A percentile compares a stretch with the other conserved stretches of the same genome.
These are phyloP conservation scores for Candida gigantensis DNA, from an alignment of 1,139 yeast genomes.

Conservation along the genomic window DNA sequence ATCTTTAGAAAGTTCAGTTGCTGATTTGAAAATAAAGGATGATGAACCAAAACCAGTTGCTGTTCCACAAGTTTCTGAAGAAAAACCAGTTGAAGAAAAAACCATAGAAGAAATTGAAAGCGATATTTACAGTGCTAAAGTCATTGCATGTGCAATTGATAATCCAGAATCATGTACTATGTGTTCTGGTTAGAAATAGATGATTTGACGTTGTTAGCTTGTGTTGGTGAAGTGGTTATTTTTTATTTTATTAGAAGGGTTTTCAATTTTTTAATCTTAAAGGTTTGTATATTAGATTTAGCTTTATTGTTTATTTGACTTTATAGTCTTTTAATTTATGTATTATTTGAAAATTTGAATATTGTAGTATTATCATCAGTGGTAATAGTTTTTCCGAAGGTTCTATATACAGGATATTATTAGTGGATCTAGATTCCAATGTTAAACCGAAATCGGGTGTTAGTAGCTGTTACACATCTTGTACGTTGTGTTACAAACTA, in stretches of 20 bases:
- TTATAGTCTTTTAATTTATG: neutral
- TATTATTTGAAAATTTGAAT: no score
- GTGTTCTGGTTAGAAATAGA: constrained; percentile 98
- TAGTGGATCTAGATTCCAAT: no score
- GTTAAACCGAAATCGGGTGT: no score
- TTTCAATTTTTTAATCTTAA: neutral
- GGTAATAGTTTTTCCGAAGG: no score
- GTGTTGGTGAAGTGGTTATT: no score
- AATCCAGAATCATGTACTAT: constrained; percentile 97
- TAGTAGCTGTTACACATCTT: no score
- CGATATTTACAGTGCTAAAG: constrained; percentile 91
- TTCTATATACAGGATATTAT: no score
- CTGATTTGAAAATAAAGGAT: constrained; percentile 39
- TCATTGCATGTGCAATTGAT: constrained; percentile 92
- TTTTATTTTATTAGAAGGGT: no score
- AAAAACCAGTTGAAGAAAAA: constrained; percentile 15
- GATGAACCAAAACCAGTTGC: constrained; percentile 15
- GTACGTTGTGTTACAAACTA: no score
- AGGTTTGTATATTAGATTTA: constrained; percentile 4
- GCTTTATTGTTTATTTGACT: neutral
- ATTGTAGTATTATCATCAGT: no score
- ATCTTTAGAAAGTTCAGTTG: constrained; percentile 49
- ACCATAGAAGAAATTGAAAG: constrained; percentile 29
- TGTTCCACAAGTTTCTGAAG: constrained; percentile 23
- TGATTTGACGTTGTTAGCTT: no score